Evolutionary conservation across 805 yeast species (phyloP), one percentile per base, ranked within the genome.

Genomic region (Yueomyces sinensis): DNA sequence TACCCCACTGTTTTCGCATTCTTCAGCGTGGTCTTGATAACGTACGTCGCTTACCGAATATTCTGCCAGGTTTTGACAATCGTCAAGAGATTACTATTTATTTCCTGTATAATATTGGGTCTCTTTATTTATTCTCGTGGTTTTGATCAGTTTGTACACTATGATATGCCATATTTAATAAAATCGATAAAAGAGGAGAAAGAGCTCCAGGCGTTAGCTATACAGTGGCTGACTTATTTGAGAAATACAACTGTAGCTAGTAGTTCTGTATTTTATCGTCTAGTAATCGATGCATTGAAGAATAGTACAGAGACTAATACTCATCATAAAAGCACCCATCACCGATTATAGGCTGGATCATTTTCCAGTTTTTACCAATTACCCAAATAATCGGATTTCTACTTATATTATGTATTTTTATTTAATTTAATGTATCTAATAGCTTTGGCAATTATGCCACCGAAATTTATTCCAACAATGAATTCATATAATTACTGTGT

Each of bases 71-170:
- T 58, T 4, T 39, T 45, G 24, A 46, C 49, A 3, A 39, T 54
- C 2, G 11, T 61, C 24, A 61, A 47, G 37, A 41, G 49, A 20
- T 13, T 47, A 1, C 16, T 52, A 1, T 37, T 49, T n/a, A 14
- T 52, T 1, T 13, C 37, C 1, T 13, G 54, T 13, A 17, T 52
- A 0, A 19, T 49, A 2, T 13, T 51, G 0, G 43, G 35, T 4
- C 30, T 48, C 5, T 49, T 58, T 43, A 32, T 60, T 14, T 59
- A 58, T 31, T n/a, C 50, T 15, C 46, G 66, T 32, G 66, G 66
- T 1, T 36, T 46, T 9, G 46, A 45, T 11, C 47, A 41, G 16
- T 43, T 49, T 30, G 22, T 47, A 16, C 33, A 27, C 29, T 15
- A 37, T 9, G 56, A 50, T 33, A 13, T 51, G n/a, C 54, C 55